Base-by-base conservation (phyloP, 768 basidiomycete genomes). In the Rhodotorula diobovata region DNA sequence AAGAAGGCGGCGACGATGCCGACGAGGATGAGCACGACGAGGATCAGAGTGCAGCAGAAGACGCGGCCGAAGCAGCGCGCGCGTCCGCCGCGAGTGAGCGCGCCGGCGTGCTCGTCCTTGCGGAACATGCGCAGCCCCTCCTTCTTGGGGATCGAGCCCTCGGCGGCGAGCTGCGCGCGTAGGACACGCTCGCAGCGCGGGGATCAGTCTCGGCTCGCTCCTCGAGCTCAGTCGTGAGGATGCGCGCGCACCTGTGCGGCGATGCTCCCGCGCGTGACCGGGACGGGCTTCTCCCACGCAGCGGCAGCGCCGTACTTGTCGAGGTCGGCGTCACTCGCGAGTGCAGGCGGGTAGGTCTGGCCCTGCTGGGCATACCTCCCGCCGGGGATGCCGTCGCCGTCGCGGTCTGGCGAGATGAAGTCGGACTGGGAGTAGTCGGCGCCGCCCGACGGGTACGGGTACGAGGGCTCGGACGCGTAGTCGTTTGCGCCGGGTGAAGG, bases 121-220 rank as follows among this genome's bases (percentile, higher is more conserved):
- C 78, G 59, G 66, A 70, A 78, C 77, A 78, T 78, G 51, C 71
- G 64, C 50, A 78, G 67, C 14, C 76, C 78, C 43, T 73, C 78
- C 63, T 78, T 77, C 63, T 77, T 77, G 1, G 78, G 78, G 45
- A 78, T 78, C 63, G 76, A 70, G 7, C 78, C 78, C 48, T 76
- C 76, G 16, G 78, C 78, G 25, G 78, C 78, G 71, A 76, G 74
- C 66, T 72, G 60, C 15, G 9, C 34, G 48, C 14, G 32, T 0
- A 4, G 2, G 25, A 7, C 32, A 18, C 4, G 30, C 50, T n/a
- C n/a, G n/a, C n/a, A n/a, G n/a, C n/a, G n/a, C n/a, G n/a, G n/a
- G 41, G 14, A 55, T 59, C 54, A 67, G 55, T 30, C 16, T 4
- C n/a, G 7, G 51, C 51, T 50, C 48, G 2, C 55, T n/a, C n/a